These are phyloP conservation scores for Polymyxa betae DNA, from an alignment of 208 protist species.

Conservation along the genomic window DNA sequence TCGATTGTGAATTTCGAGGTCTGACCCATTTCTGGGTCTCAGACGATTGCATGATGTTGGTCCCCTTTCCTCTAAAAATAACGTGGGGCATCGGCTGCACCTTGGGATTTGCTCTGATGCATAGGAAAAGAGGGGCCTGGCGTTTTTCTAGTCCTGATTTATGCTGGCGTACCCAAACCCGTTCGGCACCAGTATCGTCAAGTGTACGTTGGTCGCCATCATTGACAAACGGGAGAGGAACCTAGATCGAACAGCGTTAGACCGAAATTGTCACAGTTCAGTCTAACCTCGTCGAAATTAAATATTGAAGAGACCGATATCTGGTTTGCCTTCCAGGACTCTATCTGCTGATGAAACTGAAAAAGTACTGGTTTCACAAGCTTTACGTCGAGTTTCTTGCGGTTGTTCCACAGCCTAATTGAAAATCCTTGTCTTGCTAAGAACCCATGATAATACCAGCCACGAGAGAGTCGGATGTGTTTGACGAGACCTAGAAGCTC, in stretches of 20 bases:
- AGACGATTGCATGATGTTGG: not conserved
- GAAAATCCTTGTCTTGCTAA: not conserved
- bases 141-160: not conserved
- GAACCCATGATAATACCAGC: not conserved
- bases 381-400: not conserved
- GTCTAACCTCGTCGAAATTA: not conserved
- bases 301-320: not conserved
- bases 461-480: not conserved
- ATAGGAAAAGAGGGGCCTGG: not conserved
- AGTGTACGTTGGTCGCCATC: constrained; percentile 18
- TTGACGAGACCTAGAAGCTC: not conserved
- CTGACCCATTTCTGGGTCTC: not conserved
- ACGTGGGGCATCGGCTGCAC: not conserved
- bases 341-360: constrained; percentile 47
- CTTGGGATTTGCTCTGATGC: not conserved
- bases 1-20: too few relatives aligned
- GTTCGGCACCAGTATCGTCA: constrained; percentile 36
- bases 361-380: not conserved
- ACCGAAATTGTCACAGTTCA: not conserved
- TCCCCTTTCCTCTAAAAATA: not conserved
- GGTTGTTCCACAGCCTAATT: constrained; percentile 34
- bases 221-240: constrained; percentile 46
- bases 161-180: constrained; percentile 13
- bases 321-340: not conserved
- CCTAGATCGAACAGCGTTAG: not conserved